Evolutionary conservation across 768 basidiomycete genomes (phyloP).

Genomic region (Hebeloma cylindrosporum): DNA sequence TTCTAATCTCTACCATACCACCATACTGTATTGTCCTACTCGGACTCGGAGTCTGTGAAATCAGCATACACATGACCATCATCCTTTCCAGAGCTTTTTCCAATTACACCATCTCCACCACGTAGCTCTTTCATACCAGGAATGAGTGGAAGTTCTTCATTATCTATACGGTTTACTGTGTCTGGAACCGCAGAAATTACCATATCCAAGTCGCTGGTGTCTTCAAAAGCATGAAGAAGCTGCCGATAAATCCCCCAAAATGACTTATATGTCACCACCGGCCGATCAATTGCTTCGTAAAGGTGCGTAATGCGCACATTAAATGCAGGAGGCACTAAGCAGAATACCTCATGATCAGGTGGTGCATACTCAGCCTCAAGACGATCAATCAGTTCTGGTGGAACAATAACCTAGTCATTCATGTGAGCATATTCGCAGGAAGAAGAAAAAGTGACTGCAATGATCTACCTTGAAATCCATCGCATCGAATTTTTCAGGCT

Average conservation of each 20-base stretch:
- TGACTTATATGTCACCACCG: constrained; percentile 18
- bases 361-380: constrained; percentile 30
- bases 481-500: constrained; percentile 26
- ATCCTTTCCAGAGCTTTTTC: neutral
- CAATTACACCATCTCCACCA: neutral
- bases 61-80: constrained; percentile 1
- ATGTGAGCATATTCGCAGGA: neutral
- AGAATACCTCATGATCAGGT: constrained; percentile 32
- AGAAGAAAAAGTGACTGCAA: neutral
- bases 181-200: neutral
- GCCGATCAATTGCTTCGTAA: constrained; percentile 24
- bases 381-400: constrained; percentile 14
- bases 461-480: constrained; percentile 34
- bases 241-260: constrained; percentile 23
- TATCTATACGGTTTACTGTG: neutral
- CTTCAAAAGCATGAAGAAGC: constrained; percentile 1
- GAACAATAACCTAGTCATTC: constrained; percentile 22
- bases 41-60: neutral
- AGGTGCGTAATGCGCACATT: constrained; percentile 12
- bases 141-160: constrained; percentile 3
- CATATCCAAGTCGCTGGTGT: neutral
- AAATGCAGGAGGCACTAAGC: constrained; percentile 34
- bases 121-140: constrained; percentile 2
- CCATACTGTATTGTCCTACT: neutral
- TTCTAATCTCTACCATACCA: neutral